Percentiles rank a stretch among this genome's conserved stretches.
These are phyloP conservation scores for Wickerhamiella sorbophila DNA, from an alignment of 805 yeast species.

Conservation along the genomic window DNA sequence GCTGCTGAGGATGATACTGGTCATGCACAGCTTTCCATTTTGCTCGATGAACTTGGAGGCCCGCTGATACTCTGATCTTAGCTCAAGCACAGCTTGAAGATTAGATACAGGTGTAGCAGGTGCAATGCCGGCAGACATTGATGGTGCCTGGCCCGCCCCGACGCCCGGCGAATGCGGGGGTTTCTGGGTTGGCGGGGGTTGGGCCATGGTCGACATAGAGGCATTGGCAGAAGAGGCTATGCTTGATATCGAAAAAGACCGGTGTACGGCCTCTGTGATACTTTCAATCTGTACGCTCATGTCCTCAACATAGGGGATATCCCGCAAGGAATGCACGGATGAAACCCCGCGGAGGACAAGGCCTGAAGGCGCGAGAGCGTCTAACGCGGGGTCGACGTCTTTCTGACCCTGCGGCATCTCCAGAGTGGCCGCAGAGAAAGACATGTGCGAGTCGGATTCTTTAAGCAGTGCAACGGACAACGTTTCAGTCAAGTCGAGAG, in stretches of 20 bases:
- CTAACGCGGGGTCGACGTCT: not conserved
- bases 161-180: not conserved
- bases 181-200: not conserved
- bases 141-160: not conserved
- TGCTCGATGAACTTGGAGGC: not conserved
- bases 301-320: constrained; percentile 17
- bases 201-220: not conserved
- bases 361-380: not conserved
- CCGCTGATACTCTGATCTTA: not conserved
- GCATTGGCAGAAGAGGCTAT: constrained; percentile 1
- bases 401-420: not conserved
- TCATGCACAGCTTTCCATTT: not conserved
- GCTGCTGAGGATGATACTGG: constrained; percentile 5
- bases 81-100: not conserved
- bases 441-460: not conserved
- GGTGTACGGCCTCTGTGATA: constrained; percentile 1
- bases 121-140: not conserved
- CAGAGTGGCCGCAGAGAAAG: not conserved
- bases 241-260: constrained; percentile 1
- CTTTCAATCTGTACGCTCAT: not conserved
- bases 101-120: not conserved
- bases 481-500: too few species aligned
- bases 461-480: too few species aligned
- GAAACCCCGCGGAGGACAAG: constrained; percentile 5
- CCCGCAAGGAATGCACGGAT: constrained; percentile 16